Evolutionary conservation across 352 stramenopile species (phyloP), one percentile per base, ranked within the genome.

Genomic region (Blastocystis hominis): DNA sequence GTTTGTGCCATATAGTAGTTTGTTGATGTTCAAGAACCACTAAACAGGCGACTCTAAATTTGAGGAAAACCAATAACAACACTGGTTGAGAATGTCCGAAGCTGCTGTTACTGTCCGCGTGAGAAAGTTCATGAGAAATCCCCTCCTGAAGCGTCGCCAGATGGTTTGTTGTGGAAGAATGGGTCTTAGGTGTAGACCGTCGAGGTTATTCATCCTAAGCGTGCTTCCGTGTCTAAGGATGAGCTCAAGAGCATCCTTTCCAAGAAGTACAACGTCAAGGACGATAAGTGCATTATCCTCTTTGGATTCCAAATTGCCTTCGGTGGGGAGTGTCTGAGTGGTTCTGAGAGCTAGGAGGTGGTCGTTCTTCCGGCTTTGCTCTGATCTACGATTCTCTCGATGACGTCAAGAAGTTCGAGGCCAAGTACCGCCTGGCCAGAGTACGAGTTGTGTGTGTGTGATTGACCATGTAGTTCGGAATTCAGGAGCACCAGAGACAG

Each of bases 171-270:
- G 36, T 34, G 4, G 13, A 1, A 66, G 59, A 47, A 10, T 36
- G 50, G 13, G 42, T 30, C 62, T 9, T 53, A 3, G 4, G 44
- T 10, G 53, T 66, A 84, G 72, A 84, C 72, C 15, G 53, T 84
- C 53, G 50, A 76, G 24, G 40, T 78, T 30, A 47, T 77, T 42
- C 68, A 70, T 47, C 72, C 59, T 9, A 66, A 79, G 42, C 76
- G 61, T 44, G 88, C 88, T 13, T 70, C 61, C 44, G 61, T 90
- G 3, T 63, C 88, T n/a, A 88, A 88, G 66, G 50, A 90, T 56
- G 88, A 90, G 44, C 81, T 90, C 17, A 89, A 90, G 75, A 62
- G 69, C 44, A 79, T 86, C 55, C 81, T 88, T 50, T 63, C 88
- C 55, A 90, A 79, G 40, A 79, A 75, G 38, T 75, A 80, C 63